A percentile compares a stretch with the other conserved stretches of the same genome.
phyloP scores from a whole-genome alignment of 2,329 filamentous ascomycete genomes.

The Epichloe gansuensis region DNA sequence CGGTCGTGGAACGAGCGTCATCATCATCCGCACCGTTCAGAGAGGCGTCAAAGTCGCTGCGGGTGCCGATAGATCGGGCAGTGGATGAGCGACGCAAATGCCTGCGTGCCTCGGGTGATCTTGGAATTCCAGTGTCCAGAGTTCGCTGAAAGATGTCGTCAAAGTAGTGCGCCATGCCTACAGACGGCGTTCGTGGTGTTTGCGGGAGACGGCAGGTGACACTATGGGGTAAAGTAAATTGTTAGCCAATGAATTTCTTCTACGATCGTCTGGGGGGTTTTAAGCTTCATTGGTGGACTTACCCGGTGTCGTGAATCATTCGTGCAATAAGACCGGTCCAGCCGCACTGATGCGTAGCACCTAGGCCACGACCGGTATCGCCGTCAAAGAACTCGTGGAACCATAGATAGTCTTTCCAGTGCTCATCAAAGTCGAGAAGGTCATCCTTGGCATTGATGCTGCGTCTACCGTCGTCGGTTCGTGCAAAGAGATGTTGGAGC shows the following conservation, averaged over 20 bases:
- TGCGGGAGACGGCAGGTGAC: conserved; percentile 84
- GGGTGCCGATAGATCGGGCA: conserved; percentile 67
- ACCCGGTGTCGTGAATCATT: conserved; percentile 97
- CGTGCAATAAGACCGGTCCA: conserved; percentile 94
- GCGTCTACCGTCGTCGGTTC: conserved; percentile 71
- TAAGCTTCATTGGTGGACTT: conserved; percentile 25
- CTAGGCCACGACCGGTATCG: conserved; percentile 76
- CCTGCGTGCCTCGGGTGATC: conserved; percentile 27
- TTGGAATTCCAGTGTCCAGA: conserved; percentile 22
- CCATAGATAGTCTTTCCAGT: conserved; percentile 80
- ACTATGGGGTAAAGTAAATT: conserved; percentile 27
- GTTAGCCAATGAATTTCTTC: conserved; percentile 1
- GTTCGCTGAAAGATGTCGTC: conserved; percentile 64
- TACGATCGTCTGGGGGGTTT: background rate
- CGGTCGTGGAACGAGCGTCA: conserved; percentile 20
- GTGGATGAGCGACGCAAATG: conserved; percentile 67
- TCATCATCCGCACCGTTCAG: conserved; percentile 34
- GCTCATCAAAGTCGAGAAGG: conserved; percentile 74
- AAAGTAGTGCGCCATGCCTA: conserved; percentile 84
- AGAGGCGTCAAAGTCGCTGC: conserved; percentile 60
- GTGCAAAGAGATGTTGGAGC: conserved; percentile 79
- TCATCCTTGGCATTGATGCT: conserved; percentile 81
- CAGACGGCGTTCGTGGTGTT: conserved; percentile 76
- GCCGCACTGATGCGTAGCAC: conserved; percentile 87
- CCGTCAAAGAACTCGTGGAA: conserved; percentile 98